These are phyloP conservation scores for Mucor circinelloides DNA, from an alignment of 371 early-diverging fungal species.

Conservation along the genomic window DNA sequence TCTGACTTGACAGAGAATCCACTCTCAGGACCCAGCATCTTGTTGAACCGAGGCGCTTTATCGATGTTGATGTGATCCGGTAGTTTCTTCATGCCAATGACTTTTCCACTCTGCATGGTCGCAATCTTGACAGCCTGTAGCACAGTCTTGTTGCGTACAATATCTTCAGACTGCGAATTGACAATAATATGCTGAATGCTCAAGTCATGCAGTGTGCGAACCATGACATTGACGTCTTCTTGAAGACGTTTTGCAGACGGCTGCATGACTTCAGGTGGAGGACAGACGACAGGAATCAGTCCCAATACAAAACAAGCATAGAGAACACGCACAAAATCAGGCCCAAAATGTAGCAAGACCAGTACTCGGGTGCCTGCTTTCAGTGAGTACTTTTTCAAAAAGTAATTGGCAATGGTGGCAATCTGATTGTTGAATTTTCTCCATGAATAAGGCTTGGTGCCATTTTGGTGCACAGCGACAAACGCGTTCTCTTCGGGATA, in stretches of 20 bases:
- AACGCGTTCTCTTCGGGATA: conserved; percentile 73
- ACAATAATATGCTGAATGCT: conserved; percentile 59
- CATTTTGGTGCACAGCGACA: conserved; percentile 47
- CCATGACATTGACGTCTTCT: conserved; percentile 70
- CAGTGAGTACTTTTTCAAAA: conserved; percentile 55
- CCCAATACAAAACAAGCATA: conserved; percentile 85
- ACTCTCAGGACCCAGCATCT: conserved; percentile 55
- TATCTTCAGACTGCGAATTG: conserved; percentile 69
- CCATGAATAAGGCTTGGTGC: conserved; percentile 68
- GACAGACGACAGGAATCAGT: conserved; percentile 70
- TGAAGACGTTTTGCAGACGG: conserved; percentile 49
- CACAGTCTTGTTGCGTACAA: conserved; percentile 60
- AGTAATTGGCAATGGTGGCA: conserved; percentile 65
- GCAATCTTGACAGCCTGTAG: conserved; percentile 36
- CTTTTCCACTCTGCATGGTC: neutral
- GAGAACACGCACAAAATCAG: conserved; percentile 73
- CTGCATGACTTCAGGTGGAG: conserved; percentile 63
- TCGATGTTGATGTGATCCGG: conserved; percentile 54
- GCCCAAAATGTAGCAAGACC: conserved; percentile 67
- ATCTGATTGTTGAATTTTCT: conserved; percentile 73
- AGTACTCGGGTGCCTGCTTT: conserved; percentile 67
- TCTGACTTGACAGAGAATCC: conserved; percentile 45
- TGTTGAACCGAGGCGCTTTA: conserved; percentile 55
- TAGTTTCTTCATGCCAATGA: conserved; percentile 10
- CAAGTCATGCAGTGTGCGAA: conserved; percentile 64